A percentile compares a stretch with the other conserved stretches of the same genome.
Conservation (phyloP, 2,329 filamentous ascomycete genomes). For the Aspergillus pseudoterreus region DNA sequence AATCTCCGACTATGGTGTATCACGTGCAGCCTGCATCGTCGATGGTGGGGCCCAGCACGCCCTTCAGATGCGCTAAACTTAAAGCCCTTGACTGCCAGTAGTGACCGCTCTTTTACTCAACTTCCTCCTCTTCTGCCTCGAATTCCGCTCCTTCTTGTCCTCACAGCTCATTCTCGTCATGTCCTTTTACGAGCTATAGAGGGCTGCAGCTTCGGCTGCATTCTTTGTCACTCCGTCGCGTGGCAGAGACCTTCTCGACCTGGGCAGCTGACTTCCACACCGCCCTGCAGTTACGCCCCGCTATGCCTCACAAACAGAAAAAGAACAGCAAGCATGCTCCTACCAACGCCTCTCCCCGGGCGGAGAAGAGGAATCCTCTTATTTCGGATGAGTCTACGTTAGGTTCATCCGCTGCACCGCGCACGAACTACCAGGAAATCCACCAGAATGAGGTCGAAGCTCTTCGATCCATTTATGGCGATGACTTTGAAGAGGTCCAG, state of each 20-base stretch:
- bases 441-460: constrained; percentile 86
- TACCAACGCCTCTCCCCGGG: constrained; percentile 29
- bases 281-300: constrained; percentile 27
- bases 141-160: constrained; percentile 2
- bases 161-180: constrained; percentile 18
- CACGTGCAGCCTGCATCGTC: background rate
- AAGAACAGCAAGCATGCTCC: constrained; percentile 35
- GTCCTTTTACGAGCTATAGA: constrained; percentile 30
- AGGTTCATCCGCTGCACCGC: constrained; percentile 31
- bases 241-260: constrained; percentile 28
- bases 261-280: constrained; percentile 26
- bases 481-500: constrained; percentile 76
- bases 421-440: constrained; percentile 71
- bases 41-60: background rate
- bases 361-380: constrained; percentile 31
- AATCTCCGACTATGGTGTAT: background rate
- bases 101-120: constrained; percentile 4
- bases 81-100: background rate
- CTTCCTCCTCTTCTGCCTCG: background rate
- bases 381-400: constrained; percentile 27
- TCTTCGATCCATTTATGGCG: constrained; percentile 81
- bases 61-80: background rate
- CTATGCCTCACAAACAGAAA: constrained; percentile 46
- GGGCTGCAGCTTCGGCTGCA: constrained; percentile 43
- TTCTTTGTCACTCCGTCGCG: constrained; percentile 29